Evolutionary conservation across 2,329 filamentous ascomycete species (phyloP), one percentile per base, ranked within the genome.

Genomic region (Fusarium sp.): DNA sequence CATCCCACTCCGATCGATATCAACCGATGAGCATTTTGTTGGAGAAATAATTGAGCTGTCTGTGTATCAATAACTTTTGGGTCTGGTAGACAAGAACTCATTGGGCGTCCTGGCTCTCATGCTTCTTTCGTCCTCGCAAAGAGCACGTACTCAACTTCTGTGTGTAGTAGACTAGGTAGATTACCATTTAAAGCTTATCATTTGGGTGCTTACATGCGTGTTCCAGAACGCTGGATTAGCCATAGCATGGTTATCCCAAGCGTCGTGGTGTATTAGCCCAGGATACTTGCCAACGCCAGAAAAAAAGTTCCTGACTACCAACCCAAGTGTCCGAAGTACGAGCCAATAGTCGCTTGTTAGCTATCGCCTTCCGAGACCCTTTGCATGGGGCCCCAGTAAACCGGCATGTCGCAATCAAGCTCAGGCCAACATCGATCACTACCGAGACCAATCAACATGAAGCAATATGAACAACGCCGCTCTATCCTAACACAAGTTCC

Each of bases 401-500:
- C 11, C 36, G 44, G 22, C 44, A 65, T 65, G 61, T 47, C 62
- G 62, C 61, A 60, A 65, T 65, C 61, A 31, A 45, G 47, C 46
- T 53, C 36, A 53, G 46, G 43, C 54, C 55, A 44, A 44, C 49
- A 44, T 11, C 15, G 6, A 15, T 31, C 33, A 61, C 19, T 13
- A 13, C 9, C 7, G 7, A 5, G 5, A 3, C 61, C 59, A 64
- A 64, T 64, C 3, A 31, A 44, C 28, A 7, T 6, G 21, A 9
- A 9, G 10, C 39, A 19, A 45, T 50, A 22, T 45, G 26, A 58
- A 34, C 22, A 31, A 22, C 47, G 24, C 33, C 22, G 19, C 7
- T 10, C 26, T 45, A 4, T 52, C 19, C 50, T 28, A 34, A 65
- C 61, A 60, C 45, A 65, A 65, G 54, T 60, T 47, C 46, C 53